phyloP scores from a whole-genome alignment of 106 monocot genomes.

The Posidonia australis region DNA sequence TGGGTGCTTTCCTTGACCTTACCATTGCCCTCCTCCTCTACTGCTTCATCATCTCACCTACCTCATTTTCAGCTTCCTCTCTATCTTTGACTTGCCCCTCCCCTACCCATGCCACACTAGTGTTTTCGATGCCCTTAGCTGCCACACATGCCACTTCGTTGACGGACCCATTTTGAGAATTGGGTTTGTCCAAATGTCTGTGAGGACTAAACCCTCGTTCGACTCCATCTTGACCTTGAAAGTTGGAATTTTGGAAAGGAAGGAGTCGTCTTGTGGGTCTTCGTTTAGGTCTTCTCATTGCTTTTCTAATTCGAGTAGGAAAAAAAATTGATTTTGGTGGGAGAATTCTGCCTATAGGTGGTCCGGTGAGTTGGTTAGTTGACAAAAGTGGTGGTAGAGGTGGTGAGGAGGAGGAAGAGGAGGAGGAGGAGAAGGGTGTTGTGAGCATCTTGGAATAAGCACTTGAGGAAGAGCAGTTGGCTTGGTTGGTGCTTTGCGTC shows the following conservation, averaged over 20 bases:
- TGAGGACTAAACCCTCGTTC: conserved; percentile 1
- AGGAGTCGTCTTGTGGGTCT: not conserved
- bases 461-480: conserved; percentile 38
- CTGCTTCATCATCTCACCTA: conserved; percentile 40
- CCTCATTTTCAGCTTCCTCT: conserved; percentile 38
- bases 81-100: conserved; percentile 39
- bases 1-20: conserved; percentile 67
- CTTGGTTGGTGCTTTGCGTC: conserved; percentile 31
- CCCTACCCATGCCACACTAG: conserved; percentile 41
- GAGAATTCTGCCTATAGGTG: too few species aligned
- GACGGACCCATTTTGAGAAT: not conserved
- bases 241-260: not conserved
- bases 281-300: not conserved
- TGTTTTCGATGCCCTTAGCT: not conserved
- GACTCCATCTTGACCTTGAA: not conserved
- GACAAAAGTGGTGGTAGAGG: not conserved
- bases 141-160: not conserved
- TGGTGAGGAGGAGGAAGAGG: too few species aligned
- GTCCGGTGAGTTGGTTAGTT: not conserved
- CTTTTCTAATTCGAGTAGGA: not conserved
- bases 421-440: not conserved
- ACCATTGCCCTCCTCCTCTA: conserved; percentile 51
- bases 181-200: not conserved
- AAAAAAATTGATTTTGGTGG: not conserved
- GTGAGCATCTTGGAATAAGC: conserved; percentile 30